Conservation (phyloP, 2,329 filamentous ascomycete genomes). For the Chaetomium globosum region DNA sequence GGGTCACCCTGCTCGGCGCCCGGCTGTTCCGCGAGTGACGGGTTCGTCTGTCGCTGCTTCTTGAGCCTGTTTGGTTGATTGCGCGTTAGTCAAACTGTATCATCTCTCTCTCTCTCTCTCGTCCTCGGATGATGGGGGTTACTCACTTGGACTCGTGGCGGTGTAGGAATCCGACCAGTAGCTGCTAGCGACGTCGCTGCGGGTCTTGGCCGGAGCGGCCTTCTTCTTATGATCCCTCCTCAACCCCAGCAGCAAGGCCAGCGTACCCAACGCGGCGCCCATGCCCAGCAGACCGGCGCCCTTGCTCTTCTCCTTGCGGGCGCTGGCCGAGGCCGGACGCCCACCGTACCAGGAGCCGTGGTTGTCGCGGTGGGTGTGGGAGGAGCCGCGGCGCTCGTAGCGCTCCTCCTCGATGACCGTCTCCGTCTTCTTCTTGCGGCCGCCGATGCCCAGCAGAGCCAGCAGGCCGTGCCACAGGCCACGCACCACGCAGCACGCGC, state of each 20-base stretch:
- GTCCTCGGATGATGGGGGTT: neutral
- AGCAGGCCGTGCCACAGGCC: conserved; percentile 63
- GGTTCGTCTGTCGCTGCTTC: conserved; percentile 36
- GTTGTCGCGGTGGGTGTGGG: conserved; percentile 53
- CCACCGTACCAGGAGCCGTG: conserved; percentile 61
- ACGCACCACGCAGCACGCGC: conserved; percentile 71
- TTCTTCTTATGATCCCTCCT: conserved; percentile 52
- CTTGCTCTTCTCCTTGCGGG: conserved; percentile 53
- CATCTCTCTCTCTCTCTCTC: neutral
- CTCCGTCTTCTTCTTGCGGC: conserved; percentile 50
- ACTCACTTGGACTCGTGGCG: conserved; percentile 57
- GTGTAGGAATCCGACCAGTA: conserved; percentile 60
- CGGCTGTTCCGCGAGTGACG: conserved; percentile 35
- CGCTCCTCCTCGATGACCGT: conserved; percentile 63
- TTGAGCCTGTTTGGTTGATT: conserved; percentile 50
- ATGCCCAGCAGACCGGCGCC: conserved; percentile 58
- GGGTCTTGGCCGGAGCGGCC: conserved; percentile 45
- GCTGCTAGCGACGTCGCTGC: conserved; percentile 53
- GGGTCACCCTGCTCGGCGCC: conserved; percentile 37
- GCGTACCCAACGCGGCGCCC: conserved; percentile 53
- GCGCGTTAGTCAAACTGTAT: neutral
- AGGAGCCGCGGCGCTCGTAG: conserved; percentile 48
- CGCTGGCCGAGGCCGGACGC: conserved; percentile 47
- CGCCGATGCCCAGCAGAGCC: conserved; percentile 62
- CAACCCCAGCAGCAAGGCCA: conserved; percentile 59